Evolutionary conservation across 306 rosid genomes (phyloP), one percentile per base, ranked within the genome.

Genomic region (Mucuna pruriens): DNA sequence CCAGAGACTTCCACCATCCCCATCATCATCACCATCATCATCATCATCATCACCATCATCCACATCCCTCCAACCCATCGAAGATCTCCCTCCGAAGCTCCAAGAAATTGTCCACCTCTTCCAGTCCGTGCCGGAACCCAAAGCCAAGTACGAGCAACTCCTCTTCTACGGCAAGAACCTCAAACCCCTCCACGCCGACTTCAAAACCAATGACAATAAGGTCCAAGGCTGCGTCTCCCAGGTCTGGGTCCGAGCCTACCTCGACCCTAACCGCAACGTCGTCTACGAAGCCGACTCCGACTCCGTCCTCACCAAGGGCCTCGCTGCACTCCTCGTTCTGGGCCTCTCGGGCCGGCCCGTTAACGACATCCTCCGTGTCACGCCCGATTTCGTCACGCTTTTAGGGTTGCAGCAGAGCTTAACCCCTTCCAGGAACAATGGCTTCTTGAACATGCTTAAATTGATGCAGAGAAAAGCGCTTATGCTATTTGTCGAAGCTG

Each of bases 141-240:
- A 82, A 38, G 97, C 98, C 81, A 92, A 90, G 84, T 96, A 96
- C 81, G 88, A 96, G 80, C 97, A 93, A 54, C 96, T 96, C n/a
- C 68, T 96, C 72, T 92, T 91, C 91, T 96, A 93, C 61, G 99
- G 97, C 9, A 90, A 88, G 54, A 93, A 88, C 70, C 98, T 96
- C 71, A 88, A 89, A 84, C 92, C 99, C 66, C 94, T 96, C 31
- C 92, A 90, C 6, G 1, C 86, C 49, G 84, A 79, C 1, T 93
- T 88, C 86, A 96, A 93, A 71, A 96, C 87, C 51, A 83, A 76
- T 69, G 84, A 88, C 5, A 96, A 96, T 80, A 96, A 93, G 77
- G 99, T 96, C 63, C 87, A 92, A 74, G 99, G 99, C 4, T 96
- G 99, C 60, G 99, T 96, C 65, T 96, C 99, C 1, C 99, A 96